phyloP scores from a whole-genome alignment of 2,329 filamentous ascomycete genomes.

The Didymosphaeria variabile region DNA sequence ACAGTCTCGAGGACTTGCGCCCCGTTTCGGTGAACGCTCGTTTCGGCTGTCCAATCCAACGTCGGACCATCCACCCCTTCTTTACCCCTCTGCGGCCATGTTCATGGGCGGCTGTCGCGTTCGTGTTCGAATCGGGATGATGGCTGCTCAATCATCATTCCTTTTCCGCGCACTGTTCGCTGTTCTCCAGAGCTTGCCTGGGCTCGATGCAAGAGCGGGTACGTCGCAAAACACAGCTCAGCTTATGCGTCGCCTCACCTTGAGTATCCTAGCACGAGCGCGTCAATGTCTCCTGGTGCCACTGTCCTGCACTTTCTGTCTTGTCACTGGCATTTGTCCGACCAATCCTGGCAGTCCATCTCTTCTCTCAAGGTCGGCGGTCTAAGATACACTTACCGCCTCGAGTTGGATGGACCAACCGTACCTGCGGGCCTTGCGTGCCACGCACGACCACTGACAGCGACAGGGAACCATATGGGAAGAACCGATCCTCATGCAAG shows the following conservation, averaged over 20 bases:
- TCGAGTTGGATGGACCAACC: constrained; percentile 22
- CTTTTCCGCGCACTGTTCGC: constrained; percentile 26
- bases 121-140: constrained; percentile 28
- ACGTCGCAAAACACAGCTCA: constrained; percentile 25
- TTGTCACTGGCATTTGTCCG: not conserved
- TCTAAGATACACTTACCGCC: constrained; percentile 22
- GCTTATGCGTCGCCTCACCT: constrained; percentile 26
- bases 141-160: constrained; percentile 33
- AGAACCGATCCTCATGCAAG: constrained; percentile 31
- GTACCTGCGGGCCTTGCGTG: constrained; percentile 24
- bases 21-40: constrained; percentile 33
- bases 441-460: constrained; percentile 23
- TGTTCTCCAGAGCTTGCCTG: constrained; percentile 24
- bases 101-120: constrained; percentile 21
- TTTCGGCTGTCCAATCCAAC: constrained; percentile 32
- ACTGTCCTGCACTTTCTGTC: constrained; percentile 2
- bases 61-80: constrained; percentile 26
- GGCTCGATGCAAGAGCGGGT: constrained; percentile 38
- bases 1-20: constrained; percentile 29
- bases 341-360: constrained; percentile 25
- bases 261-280: constrained; percentile 15
- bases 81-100: constrained; percentile 22
- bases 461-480: constrained; percentile 30
- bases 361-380: constrained; percentile 23
- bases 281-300: constrained; percentile 23